These are phyloP conservation scores for Colletotrichum sp. DNA, from an alignment of 2,329 filamentous ascomycete species.

Conservation along the genomic window DNA sequence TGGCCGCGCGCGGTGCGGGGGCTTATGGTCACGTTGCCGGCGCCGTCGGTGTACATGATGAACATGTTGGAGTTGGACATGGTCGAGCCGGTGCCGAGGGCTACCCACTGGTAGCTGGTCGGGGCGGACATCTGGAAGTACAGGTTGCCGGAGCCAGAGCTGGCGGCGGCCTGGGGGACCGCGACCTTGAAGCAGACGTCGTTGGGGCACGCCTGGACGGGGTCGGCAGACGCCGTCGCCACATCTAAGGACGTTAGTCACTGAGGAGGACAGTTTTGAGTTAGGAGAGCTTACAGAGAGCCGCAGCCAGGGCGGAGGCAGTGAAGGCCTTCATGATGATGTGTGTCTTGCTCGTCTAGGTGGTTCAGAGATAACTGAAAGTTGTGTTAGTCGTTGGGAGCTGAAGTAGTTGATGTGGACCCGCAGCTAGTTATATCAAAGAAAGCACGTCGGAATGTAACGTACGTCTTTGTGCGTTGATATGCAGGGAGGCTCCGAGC, in stretches of 20 bases:
- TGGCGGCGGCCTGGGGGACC: slow-evolving; percentile 55
- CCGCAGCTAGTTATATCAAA: background rate
- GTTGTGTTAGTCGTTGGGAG: background rate
- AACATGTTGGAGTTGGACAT: slow-evolving; percentile 68
- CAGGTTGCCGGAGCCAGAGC: slow-evolving; percentile 57
- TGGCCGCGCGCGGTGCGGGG: slow-evolving; percentile 56
- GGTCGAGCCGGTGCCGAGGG: slow-evolving; percentile 57
- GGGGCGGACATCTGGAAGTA: slow-evolving; percentile 67
- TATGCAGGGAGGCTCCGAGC: background rate
- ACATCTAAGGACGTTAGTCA: slow-evolving; percentile 12
- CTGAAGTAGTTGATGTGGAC: background rate
- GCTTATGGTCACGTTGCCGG: slow-evolving; percentile 66
- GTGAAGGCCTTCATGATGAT: slow-evolving; percentile 18
- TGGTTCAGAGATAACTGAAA: too few species aligned
- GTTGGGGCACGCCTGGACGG: slow-evolving; percentile 45
- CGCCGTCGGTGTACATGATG: slow-evolving; percentile 63
- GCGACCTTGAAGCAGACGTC: slow-evolving; percentile 60
- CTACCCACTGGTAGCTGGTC: slow-evolving; percentile 59
- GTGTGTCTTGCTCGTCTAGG: background rate
- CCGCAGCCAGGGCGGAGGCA: slow-evolving; percentile 2
- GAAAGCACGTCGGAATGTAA: background rate
- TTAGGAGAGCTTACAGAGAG: slow-evolving; percentile 3
- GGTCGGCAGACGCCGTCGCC: slow-evolving; percentile 31
- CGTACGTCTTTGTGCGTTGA: background rate
- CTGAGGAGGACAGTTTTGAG: background rate